phyloP scores from a whole-genome alignment of 345 rosid genomes.

The Ceriops tagal region DNA sequence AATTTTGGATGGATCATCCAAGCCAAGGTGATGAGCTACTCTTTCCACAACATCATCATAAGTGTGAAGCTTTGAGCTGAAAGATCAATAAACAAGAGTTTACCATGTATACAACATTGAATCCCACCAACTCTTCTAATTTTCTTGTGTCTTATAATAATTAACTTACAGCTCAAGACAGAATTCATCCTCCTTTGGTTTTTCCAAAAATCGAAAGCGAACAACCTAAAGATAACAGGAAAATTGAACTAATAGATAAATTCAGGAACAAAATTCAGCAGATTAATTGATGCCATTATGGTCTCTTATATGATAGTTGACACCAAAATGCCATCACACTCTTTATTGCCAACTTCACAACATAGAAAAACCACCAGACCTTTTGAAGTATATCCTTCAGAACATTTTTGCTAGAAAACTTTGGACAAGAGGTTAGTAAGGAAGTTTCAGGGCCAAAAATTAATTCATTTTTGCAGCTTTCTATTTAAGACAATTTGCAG shows the following conservation, averaged over 20 bases:
- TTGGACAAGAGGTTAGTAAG: neutral
- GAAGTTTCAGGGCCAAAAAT: neutral
- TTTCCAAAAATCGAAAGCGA: slow-evolving; percentile 60
- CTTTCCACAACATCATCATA: slow-evolving; percentile 92
- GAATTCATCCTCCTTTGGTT: slow-evolving; percentile 88
- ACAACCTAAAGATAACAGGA: slow-evolving; percentile 44
- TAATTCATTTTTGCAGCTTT: neutral
- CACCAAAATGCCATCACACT: too few species aligned
- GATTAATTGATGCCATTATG: neutral
- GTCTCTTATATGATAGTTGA: too few species aligned
- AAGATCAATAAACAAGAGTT: neutral
- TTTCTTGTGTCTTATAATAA: neutral
- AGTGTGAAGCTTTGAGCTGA: slow-evolving; percentile 85
- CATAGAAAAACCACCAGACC: too few species aligned
- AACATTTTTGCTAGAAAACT: neutral
- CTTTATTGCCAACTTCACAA: too few species aligned
- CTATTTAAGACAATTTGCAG: neutral
- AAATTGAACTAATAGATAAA: neutral
- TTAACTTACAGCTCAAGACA: slow-evolving; percentile 22
- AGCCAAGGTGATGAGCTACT: slow-evolving; percentile 76
- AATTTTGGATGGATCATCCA: slow-evolving; percentile 86
- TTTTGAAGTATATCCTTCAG: too few species aligned
- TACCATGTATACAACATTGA: neutral
- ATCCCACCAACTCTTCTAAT: neutral
- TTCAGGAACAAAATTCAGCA: neutral